Base-by-base conservation (phyloP, 129 eudicot species). In the Helichrysum umbraculigerum region DNA sequence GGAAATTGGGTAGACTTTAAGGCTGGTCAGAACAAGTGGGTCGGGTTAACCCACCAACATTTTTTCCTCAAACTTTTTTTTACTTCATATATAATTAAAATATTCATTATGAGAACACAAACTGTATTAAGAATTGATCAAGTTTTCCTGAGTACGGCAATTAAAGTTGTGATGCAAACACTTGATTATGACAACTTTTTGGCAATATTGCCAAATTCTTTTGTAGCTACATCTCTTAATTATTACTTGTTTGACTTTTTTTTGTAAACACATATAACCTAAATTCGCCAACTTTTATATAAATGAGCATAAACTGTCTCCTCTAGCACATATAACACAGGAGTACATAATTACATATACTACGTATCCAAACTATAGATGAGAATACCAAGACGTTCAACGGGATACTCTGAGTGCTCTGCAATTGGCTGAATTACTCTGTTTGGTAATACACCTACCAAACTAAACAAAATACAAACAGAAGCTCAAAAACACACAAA, bases 361-460 rank as follows among this genome's bases (percentile, higher is more conserved):
- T 2, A 11, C 32, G 5, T 21, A 54, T 29, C 4, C 16, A 66
- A 12, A 14, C 37, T 56, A 66, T 74, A 72, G 70, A 35, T 7
- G 54, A 87, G 70, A 82, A 17, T 91, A 94, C 99, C 99, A 79
- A 94, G 97, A 75, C 99, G 90, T 69, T 94, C 99, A 77, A 94
- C 93, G 3, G 97, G 97, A 78, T 83, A 89, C 68, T 94, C 97
- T 4, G 99, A 94, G 79, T 94, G 99, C 83, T 94, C 99, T 7
- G 96, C 99, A 70, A 94, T 89, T 70, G 99, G 99, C 88, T 94
- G 99, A 68, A 94, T 87, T 68, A 94, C 79, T 86, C 89, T 87
- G 88, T 94, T 94, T 57, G 99, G 99, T 72, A 94, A 83, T 82
- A 94, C 87, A 59, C 95, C 95, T 70, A 94, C 92, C 91, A 94